Conservation (phyloP, 1,139 yeast genomes). For the Candida labiduridarum region DNA sequence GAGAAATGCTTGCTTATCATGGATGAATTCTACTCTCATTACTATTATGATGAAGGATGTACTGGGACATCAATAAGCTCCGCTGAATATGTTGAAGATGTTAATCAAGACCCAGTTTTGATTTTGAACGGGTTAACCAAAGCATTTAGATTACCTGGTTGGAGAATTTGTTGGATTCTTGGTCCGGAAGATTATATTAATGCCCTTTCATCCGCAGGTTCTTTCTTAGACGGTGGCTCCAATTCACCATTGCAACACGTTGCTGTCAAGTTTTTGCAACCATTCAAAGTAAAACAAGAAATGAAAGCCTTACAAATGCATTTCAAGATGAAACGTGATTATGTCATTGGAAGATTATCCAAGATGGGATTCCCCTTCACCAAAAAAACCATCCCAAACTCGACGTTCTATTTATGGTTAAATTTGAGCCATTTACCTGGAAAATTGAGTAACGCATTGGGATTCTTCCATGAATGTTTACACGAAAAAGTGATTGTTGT, state of each 20-base stretch:
- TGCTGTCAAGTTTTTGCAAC: slow-evolving; percentile 60
- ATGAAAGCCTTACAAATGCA: slow-evolving; percentile 65
- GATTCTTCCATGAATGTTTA: slow-evolving; percentile 69
- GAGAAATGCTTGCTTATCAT: slow-evolving; percentile 60
- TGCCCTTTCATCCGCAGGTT: slow-evolving; percentile 64
- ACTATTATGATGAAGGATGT: slow-evolving; percentile 62
- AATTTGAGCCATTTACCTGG: slow-evolving; percentile 62
- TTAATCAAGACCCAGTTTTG: slow-evolving; percentile 64
- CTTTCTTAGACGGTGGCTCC: slow-evolving; percentile 67
- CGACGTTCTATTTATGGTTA: slow-evolving; percentile 68
- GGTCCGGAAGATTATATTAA: slow-evolving; percentile 69
- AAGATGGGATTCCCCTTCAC: slow-evolving; percentile 61
- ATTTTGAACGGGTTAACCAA: slow-evolving; percentile 67
- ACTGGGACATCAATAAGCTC: slow-evolving; percentile 59
- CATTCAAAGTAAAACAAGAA: slow-evolving; percentile 52
- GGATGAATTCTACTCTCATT: slow-evolving; percentile 71
- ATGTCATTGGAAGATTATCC: slow-evolving; percentile 52
- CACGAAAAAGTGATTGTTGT: slow-evolving; percentile 67
- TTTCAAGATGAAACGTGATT: slow-evolving; percentile 64
- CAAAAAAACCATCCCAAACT: slow-evolving; percentile 52
- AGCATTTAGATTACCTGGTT: slow-evolving; percentile 68
- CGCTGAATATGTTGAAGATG: slow-evolving; percentile 59
- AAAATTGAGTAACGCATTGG: slow-evolving; percentile 61
- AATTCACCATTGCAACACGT: slow-evolving; percentile 69
- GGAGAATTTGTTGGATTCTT: slow-evolving; percentile 70